Evolutionary conservation across 495 filamentous ascomycete species (phyloP).

Genomic region (Aspergillus baeticus): DNA sequence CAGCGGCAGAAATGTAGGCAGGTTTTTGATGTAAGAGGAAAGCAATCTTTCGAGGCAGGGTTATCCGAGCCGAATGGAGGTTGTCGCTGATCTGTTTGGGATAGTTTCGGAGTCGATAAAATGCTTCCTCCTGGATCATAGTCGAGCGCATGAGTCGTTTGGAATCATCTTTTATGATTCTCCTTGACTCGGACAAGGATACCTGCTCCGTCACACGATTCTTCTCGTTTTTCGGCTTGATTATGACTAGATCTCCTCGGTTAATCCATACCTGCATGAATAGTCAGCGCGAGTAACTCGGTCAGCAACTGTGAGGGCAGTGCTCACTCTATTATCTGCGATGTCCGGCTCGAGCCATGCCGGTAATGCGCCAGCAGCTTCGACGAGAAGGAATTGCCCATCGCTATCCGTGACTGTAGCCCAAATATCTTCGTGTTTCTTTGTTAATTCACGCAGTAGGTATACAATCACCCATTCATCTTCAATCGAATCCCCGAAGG

Average conservation of each 20-base stretch:
- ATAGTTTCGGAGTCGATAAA: slow-evolving; percentile 81
- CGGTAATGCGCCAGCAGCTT: slow-evolving; percentile 86
- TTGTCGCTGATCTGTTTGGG: slow-evolving; percentile 68
- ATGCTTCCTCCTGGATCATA: slow-evolving; percentile 81
- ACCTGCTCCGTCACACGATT: slow-evolving; percentile 48
- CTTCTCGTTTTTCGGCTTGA: slow-evolving; percentile 54
- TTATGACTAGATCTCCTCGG: slow-evolving; percentile 67
- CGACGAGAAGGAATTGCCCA: slow-evolving; percentile 92
- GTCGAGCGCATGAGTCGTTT: slow-evolving; percentile 59
- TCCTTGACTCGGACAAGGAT: slow-evolving; percentile 57
- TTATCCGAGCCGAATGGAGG: slow-evolving; percentile 67
- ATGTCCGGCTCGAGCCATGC: slow-evolving; percentile 91
- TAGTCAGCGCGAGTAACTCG: not conserved
- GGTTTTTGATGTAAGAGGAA: slow-evolving; percentile 73
- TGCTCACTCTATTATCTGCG: slow-evolving; percentile 70
- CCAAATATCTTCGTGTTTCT: slow-evolving; percentile 73
- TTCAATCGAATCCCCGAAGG: slow-evolving; percentile 90
- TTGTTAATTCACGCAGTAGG: slow-evolving; percentile 79
- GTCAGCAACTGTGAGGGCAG: not conserved
- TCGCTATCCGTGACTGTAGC: slow-evolving; percentile 80
- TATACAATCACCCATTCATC: slow-evolving; percentile 98
- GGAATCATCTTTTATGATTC: slow-evolving; percentile 52
- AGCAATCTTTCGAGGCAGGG: slow-evolving; percentile 80
- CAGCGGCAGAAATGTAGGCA: slow-evolving; percentile 72
- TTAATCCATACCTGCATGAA: slow-evolving; percentile 67